These are phyloP conservation scores for Peronosclerospora sorghi DNA, from an alignment of 352 stramenopile genomes.

Conservation along the genomic window DNA sequence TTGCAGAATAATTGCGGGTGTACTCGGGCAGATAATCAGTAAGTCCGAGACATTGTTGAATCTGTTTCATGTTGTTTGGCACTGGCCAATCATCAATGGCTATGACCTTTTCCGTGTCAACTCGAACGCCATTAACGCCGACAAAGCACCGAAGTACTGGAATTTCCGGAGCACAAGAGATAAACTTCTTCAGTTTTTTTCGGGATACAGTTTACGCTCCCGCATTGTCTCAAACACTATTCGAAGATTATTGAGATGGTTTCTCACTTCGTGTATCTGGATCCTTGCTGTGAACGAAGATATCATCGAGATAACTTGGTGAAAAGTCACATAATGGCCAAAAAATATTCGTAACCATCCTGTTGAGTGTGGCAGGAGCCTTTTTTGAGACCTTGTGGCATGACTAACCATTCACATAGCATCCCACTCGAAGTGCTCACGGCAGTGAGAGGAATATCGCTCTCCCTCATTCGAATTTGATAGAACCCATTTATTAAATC, in stretches of 20 bases:
- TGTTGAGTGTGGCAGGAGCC: too few species aligned
- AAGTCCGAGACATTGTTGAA: conserved; percentile 10
- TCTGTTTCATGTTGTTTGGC: background rate
- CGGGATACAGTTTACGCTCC: conserved; percentile 15
- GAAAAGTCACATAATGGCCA: background rate
- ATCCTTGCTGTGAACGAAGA: too few species aligned
- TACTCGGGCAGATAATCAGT: conserved; percentile 21
- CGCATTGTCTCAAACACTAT: conserved; percentile 15
- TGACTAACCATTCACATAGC: too few species aligned
- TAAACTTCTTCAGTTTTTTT: conserved; percentile 16
- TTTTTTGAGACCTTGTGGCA: too few species aligned
- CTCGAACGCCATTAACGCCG: conserved; percentile 2
- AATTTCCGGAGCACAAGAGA: conserved; percentile 19
- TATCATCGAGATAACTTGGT: too few species aligned
- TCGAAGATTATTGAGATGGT: background rate
- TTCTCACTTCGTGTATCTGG: background rate
- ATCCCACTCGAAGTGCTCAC: too few species aligned
- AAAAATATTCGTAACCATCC: too few species aligned
- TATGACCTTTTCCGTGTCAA: conserved; percentile 7
- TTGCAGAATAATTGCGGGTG: background rate
- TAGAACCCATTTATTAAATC: too few species aligned
- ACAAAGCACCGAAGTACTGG: conserved; percentile 15
- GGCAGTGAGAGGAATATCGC: too few species aligned
- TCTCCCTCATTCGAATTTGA: too few species aligned
- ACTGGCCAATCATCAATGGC: conserved; percentile 4